phyloP scores from a whole-genome alignment of 306 rosid species.

The Carpinus viminea region DNA sequence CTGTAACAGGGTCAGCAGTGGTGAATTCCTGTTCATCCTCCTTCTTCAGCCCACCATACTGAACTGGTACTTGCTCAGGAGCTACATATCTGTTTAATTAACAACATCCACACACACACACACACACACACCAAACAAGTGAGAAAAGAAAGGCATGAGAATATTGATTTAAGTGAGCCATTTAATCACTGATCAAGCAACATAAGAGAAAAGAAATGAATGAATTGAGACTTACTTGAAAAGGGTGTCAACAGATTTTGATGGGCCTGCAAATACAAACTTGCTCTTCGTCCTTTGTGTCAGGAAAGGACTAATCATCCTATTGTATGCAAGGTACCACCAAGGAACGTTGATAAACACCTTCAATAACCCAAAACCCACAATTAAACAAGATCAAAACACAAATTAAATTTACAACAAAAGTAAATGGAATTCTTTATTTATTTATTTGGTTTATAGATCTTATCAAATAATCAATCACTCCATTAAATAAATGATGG shows the following conservation, averaged over 20 bases:
- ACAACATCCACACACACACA: background rate
- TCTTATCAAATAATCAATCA: too few relatives aligned
- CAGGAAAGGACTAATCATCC: constrained; percentile 55
- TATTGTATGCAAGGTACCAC: constrained; percentile 59
- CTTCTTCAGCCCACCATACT: constrained; percentile 85
- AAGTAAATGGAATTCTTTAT: background rate
- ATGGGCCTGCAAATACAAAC: constrained; percentile 82
- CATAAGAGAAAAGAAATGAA: background rate
- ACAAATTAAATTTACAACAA: background rate
- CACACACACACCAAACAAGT: background rate
- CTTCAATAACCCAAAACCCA: constrained; percentile 24
- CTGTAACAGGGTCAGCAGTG: constrained; percentile 64
- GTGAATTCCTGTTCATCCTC: constrained; percentile 80
- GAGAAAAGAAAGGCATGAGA: background rate
- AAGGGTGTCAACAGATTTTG: constrained; percentile 78
- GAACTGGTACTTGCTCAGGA: constrained; percentile 82
- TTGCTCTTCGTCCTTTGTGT: constrained; percentile 82
- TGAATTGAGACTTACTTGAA: constrained; percentile 44
- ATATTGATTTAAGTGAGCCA: background rate
- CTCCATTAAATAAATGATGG: too few relatives aligned
- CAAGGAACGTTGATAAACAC: constrained; percentile 61
- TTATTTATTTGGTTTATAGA: too few relatives aligned
- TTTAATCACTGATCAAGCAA: background rate
- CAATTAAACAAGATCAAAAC: background rate
- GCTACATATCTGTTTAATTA: constrained; percentile 60